Evolutionary conservation across 768 basidiomycete genomes (phyloP).

Genomic region (Podaxis mareebaensis): DNA sequence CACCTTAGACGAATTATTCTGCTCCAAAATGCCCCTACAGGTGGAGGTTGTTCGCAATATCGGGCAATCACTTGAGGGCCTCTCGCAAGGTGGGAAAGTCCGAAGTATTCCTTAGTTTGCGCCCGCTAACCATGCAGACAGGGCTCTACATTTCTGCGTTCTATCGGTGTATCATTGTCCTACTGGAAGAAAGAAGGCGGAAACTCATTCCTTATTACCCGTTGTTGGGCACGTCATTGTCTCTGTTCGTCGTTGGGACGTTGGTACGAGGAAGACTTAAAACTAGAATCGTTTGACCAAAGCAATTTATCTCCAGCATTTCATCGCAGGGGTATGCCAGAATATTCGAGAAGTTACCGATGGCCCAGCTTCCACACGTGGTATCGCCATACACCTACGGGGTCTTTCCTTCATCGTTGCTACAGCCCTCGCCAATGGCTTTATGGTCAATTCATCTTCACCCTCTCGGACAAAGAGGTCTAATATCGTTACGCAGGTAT

Average conservation of each 20-base stretch:
- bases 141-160: slow-evolving; percentile 6
- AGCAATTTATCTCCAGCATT: background rate
- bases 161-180: background rate
- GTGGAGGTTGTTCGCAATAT: background rate
- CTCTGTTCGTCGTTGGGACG: background rate
- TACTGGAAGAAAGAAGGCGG: background rate
- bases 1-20: background rate
- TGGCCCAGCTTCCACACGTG: background rate
- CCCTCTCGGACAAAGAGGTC: background rate
- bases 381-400: background rate
- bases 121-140: background rate
- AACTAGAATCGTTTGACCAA: background rate
- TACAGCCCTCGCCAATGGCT: background rate
- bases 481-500: slow-evolving; percentile 7
- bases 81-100: background rate
- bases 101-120: background rate
- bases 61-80: background rate
- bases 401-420: background rate
- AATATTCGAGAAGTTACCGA: slow-evolving; percentile 7
- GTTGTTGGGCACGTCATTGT: background rate
- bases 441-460: slow-evolving; percentile 8
- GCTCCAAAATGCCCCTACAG: background rate
- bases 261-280: background rate
- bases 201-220: background rate
- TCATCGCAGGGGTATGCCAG: background rate